Conservation (phyloP, 1,284 basidiomycete species). For the Exsudoporus floridanus region DNA sequence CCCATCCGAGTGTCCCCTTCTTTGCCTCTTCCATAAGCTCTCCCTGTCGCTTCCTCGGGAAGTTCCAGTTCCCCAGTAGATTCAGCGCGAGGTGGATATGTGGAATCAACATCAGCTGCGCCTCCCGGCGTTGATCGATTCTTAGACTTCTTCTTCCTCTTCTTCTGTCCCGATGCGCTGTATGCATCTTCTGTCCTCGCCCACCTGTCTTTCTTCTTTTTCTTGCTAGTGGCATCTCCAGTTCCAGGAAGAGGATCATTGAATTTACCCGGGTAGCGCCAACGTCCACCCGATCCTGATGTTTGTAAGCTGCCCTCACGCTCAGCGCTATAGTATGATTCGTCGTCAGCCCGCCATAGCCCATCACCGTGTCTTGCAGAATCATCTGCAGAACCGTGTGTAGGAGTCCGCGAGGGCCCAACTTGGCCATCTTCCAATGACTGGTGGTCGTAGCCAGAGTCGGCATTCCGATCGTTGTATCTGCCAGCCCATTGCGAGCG, state of each 20-base stretch:
- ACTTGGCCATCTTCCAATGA: constrained; percentile 78
- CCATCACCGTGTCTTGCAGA: constrained; percentile 43
- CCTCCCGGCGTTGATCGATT: constrained; percentile 46
- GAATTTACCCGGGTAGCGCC: constrained; percentile 83
- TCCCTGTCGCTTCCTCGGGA: constrained; percentile 72
- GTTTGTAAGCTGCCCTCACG: constrained; percentile 39
- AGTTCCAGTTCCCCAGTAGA: constrained; percentile 49
- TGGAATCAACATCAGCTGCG: constrained; percentile 46
- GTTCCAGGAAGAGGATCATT: constrained; percentile 52
- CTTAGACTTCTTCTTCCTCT: constrained; percentile 57
- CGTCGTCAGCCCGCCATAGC: constrained; percentile 71
- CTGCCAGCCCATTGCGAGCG: constrained; percentile 85
- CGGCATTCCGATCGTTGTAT: constrained; percentile 80
- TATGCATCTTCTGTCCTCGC: constrained; percentile 82
- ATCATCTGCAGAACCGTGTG: constrained; percentile 18
- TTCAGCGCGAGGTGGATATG: constrained; percentile 37
- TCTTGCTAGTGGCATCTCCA: constrained; percentile 51
- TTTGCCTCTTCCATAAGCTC: constrained; percentile 49
- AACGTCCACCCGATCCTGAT: constrained; percentile 49
- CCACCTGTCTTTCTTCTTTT: constrained; percentile 81
- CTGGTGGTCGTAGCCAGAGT: constrained; percentile 70
- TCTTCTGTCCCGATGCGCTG: constrained; percentile 47
- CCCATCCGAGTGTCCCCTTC: constrained; percentile 15
- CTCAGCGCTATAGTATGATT: constrained; percentile 62
- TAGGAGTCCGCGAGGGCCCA: constrained; percentile 13